Conservation (phyloP, 345 rosid genomes). For the Eucalyptus caleyi region DNA sequence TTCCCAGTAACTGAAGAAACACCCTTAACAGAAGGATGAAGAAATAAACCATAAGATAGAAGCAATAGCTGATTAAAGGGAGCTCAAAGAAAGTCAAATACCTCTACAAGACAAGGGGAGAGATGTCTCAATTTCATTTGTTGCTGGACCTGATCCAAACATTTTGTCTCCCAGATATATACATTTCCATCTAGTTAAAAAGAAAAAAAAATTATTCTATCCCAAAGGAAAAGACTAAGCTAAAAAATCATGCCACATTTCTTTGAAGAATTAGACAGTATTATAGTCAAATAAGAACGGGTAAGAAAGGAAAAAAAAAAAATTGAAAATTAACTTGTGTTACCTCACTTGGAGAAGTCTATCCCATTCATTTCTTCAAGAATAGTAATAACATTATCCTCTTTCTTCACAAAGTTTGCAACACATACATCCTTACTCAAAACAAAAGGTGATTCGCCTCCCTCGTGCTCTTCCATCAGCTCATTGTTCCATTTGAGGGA, state of each 20-base stretch:
- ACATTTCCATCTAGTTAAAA: neutral
- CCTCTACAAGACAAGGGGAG: neutral
- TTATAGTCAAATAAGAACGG: neutral
- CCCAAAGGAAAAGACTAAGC: neutral
- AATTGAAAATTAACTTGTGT: neutral
- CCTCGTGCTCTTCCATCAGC: constrained; percentile 57
- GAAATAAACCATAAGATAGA: neutral
- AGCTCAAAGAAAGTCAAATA: neutral
- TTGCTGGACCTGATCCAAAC: neutral
- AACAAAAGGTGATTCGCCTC: constrained; percentile 53
- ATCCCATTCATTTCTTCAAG: constrained; percentile 96
- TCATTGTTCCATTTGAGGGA: constrained; percentile 89
- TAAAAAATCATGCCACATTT: neutral
- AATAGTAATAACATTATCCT: constrained; percentile 26
- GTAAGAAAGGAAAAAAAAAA: neutral
- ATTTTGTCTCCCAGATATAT: neutral
- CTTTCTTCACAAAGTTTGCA: constrained; percentile 56
- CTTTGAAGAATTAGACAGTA: neutral
- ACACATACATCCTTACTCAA: constrained; percentile 36
- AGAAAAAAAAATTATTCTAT: neutral
- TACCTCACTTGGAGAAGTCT: constrained; percentile 89
- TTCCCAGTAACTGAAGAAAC: neutral
- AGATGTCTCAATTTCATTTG: neutral
- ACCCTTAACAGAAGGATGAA: neutral
- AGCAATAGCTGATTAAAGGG: neutral